phyloP scores from a whole-genome alignment of 768 basidiomycete species.

The Pulveroboletus sp. region DNA sequence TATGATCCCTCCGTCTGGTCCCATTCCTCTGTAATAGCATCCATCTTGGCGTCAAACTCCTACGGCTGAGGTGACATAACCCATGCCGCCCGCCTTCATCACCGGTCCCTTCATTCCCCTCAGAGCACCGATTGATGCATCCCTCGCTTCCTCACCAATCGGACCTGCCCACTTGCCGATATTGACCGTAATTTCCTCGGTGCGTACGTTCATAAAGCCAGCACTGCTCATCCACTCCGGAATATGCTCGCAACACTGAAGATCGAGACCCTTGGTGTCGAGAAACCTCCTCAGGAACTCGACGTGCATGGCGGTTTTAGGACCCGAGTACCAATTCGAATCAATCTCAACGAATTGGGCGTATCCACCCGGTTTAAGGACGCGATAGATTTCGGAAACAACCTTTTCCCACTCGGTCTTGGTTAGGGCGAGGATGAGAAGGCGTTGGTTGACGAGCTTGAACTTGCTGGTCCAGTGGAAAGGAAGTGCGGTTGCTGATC shows the following conservation, averaged over 20 bases:
- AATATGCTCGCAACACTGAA: constrained; percentile 11
- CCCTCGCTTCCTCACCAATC: constrained; percentile 14
- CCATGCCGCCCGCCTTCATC: constrained; percentile 22
- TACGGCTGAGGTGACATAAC: constrained; percentile 11
- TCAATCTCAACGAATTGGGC: constrained; percentile 28
- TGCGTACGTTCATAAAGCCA: constrained; percentile 6
- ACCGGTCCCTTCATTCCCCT: constrained; percentile 20
- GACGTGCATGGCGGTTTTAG: constrained; percentile 4
- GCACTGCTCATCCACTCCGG: not conserved
- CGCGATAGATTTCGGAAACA: constrained; percentile 26
- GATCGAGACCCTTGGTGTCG: constrained; percentile 5
- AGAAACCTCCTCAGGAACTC: constrained; percentile 11
- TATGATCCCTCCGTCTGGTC: constrained; percentile 2
- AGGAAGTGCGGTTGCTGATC: constrained; percentile 20
- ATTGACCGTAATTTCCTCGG: constrained; percentile 7
- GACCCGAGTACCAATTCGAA: constrained; percentile 12
- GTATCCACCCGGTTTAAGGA: constrained; percentile 28
- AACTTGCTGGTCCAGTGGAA: constrained; percentile 27
- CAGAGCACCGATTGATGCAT: constrained; percentile 17
- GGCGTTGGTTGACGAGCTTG: constrained; percentile 29
- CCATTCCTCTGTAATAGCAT: constrained; percentile 22
- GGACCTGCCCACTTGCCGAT: constrained; percentile 20
- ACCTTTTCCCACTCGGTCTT: constrained; percentile 20
- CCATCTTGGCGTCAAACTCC: constrained; percentile 18
- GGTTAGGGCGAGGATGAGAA: constrained; percentile 28